These are phyloP conservation scores for Myochromella boudieri DNA, from an alignment of 768 basidiomycete genomes.

Conservation along the genomic window DNA sequence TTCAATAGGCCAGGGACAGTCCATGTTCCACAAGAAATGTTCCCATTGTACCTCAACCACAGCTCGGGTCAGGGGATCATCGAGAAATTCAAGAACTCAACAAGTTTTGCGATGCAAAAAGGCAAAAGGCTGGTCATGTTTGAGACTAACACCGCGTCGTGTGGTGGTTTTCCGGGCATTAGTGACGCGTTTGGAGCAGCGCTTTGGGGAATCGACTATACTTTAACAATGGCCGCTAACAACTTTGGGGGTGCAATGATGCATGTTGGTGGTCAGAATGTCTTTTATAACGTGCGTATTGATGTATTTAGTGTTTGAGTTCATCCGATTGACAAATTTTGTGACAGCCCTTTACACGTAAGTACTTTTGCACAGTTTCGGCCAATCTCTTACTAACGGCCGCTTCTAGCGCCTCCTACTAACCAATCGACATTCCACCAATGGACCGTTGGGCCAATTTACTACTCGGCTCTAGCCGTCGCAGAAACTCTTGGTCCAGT, in stretches of 20 bases:
- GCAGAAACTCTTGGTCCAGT: constrained; percentile 70
- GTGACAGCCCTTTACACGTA: constrained; percentile 54
- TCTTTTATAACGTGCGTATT: constrained; percentile 60
- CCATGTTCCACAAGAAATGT: constrained; percentile 42
- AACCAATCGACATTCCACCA: constrained; percentile 57
- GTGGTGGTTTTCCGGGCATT: constrained; percentile 66
- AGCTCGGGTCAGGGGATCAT: constrained; percentile 49
- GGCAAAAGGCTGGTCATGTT: constrained; percentile 59
- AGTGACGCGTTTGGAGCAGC: constrained; percentile 63
- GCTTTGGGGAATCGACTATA: constrained; percentile 65
- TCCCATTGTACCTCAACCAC: constrained; percentile 67
- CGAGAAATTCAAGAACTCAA: constrained; percentile 49
- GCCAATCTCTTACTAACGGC: no score
- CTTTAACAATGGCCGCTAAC: constrained; percentile 52
- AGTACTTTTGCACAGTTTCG: constrained; percentile 29
- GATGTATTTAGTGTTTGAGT: constrained; percentile 46
- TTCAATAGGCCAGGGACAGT: constrained; percentile 39
- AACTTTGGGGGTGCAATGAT: constrained; percentile 52
- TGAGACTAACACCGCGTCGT: constrained; percentile 70
- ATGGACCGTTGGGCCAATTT: constrained; percentile 70
- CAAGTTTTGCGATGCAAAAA: constrained; percentile 39
- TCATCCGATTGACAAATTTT: constrained; percentile 59
- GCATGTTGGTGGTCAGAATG: constrained; percentile 64
- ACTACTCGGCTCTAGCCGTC: constrained; percentile 70
- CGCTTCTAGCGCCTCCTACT: constrained; percentile 36